A percentile compares a stretch with the other conserved stretches of the same genome.
Evolutionary conservation across 148 eudicot genomes (phyloP).

Genomic region (Heliamphora exappendiculata): DNA sequence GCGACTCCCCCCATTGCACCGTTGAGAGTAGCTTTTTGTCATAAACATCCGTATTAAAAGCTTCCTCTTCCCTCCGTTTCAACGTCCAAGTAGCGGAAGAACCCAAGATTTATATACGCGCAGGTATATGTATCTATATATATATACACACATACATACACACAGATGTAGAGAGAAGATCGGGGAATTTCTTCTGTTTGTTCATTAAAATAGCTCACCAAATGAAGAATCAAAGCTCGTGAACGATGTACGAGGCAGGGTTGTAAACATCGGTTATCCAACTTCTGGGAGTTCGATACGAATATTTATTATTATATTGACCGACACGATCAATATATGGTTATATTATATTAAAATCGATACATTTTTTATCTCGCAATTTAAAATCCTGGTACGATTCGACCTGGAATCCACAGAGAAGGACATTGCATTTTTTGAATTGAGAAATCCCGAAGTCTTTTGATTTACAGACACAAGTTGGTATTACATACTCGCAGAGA

Average conservation of each 20-base stretch:
- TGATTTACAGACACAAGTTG: no score
- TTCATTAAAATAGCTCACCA: background rate
- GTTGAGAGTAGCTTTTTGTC: conserved; percentile 6
- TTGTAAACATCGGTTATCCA: no score
- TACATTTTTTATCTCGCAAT: no score
- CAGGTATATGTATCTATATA: background rate
- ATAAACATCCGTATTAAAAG: background rate
- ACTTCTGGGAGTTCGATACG: no score
- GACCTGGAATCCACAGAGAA: background rate
- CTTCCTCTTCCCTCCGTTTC: background rate
- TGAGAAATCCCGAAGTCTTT: background rate
- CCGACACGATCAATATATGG: no score
- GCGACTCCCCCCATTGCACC: background rate
- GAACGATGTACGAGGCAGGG: background rate
- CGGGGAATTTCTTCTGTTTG: background rate
- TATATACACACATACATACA: background rate
- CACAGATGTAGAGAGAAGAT: background rate
- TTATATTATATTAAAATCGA: no score
- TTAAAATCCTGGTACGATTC: background rate
- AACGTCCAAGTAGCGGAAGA: background rate
- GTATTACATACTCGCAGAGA: no score
- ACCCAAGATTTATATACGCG: background rate
- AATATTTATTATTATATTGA: no score
- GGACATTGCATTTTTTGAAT: background rate
- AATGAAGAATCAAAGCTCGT: background rate